A percentile compares a stretch with the other conserved stretches of the same genome.
Evolutionary conservation across 78 protist species (phyloP).

Genomic region (Dictyostelium discoideum): DNA sequence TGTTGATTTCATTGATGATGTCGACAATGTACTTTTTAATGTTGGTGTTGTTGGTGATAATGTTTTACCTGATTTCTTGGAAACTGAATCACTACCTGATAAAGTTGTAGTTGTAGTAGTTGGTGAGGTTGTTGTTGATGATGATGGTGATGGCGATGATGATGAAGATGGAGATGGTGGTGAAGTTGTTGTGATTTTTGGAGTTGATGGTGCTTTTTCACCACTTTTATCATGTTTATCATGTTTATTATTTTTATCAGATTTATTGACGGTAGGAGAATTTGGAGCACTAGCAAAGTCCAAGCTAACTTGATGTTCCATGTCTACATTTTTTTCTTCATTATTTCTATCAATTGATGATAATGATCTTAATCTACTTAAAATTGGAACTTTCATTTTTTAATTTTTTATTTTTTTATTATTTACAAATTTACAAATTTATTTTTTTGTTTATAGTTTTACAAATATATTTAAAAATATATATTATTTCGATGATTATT

Average conservation of each 20-base stretch:
- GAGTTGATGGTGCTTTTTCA: slow-evolving; percentile 13
- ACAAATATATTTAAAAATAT: not conserved
- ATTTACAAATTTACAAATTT: not conserved
- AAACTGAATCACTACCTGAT: not conserved
- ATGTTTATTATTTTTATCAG: not conserved
- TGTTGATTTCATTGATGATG: slow-evolving; percentile 16
- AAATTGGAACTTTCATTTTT: slow-evolving; percentile 47
- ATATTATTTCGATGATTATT: too few relatives aligned
- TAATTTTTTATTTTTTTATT: too few relatives aligned
- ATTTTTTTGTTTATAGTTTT: not conserved
- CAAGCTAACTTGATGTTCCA: not conserved
- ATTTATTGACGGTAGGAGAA: not conserved
- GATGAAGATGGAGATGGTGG: not conserved
- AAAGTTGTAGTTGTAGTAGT: not conserved
- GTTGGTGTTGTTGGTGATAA: not conserved
- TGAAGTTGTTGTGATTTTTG: not conserved
- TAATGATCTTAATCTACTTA: slow-evolving; percentile 60
- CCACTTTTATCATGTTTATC: not conserved
- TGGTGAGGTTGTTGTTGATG: not conserved
- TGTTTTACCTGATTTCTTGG: not conserved
- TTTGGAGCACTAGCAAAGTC: slow-evolving; percentile 5
- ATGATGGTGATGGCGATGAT: not conserved
- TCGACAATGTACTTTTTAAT: not conserved
- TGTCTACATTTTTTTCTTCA: not conserved
- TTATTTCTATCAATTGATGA: slow-evolving; percentile 1